Percentiles rank a stretch among this genome's conserved stretches.
Evolutionary conservation across 345 rosid genomes (phyloP).

Genomic region (Leavenworthia alabamica): DNA sequence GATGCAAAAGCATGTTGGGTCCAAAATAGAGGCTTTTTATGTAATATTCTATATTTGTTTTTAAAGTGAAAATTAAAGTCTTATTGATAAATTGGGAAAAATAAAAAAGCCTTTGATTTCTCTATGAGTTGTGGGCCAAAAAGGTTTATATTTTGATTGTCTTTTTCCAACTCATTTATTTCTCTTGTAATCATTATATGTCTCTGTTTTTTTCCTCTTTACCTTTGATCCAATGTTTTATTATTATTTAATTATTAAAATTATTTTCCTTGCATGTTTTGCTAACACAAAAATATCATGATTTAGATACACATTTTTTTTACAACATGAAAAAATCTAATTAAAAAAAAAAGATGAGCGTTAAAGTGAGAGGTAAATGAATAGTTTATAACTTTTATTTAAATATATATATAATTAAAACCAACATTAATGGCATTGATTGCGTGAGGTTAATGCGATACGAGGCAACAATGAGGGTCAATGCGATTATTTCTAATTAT

Average conservation of each 20-base stretch:
- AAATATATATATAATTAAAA: too few species aligned
- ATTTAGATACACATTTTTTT: neutral
- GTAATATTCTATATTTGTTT: slow-evolving; percentile 9
- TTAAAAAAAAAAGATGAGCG: neutral
- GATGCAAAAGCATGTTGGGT: slow-evolving; percentile 58
- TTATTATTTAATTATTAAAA: neutral
- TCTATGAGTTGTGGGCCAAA: slow-evolving; percentile 52
- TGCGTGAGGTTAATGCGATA: slow-evolving; percentile 27
- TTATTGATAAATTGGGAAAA: slow-evolving; percentile 31
- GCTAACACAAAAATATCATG: too few species aligned
- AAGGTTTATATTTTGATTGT: slow-evolving; percentile 45
- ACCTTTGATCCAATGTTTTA: slow-evolving; percentile 22
- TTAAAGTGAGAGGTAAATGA: slow-evolving; percentile 12
- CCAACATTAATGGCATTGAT: slow-evolving; percentile 20
- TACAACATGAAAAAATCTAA: too few species aligned
- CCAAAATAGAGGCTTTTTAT: slow-evolving; percentile 54
- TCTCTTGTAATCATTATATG: slow-evolving; percentile 46
- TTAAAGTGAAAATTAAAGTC: neutral
- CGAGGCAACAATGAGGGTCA: slow-evolving; percentile 1
- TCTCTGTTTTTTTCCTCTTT: slow-evolving; percentile 11
- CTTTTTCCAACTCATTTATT: slow-evolving; percentile 51
- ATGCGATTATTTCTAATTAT: too few species aligned
- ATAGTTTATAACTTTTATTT: neutral
- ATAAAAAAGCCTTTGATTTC: slow-evolving; percentile 44
- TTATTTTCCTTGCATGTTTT: too few species aligned